Base-by-base conservation (phyloP, 2,329 filamentous ascomycete genomes). In the Colletotrichum sp. region DNA sequence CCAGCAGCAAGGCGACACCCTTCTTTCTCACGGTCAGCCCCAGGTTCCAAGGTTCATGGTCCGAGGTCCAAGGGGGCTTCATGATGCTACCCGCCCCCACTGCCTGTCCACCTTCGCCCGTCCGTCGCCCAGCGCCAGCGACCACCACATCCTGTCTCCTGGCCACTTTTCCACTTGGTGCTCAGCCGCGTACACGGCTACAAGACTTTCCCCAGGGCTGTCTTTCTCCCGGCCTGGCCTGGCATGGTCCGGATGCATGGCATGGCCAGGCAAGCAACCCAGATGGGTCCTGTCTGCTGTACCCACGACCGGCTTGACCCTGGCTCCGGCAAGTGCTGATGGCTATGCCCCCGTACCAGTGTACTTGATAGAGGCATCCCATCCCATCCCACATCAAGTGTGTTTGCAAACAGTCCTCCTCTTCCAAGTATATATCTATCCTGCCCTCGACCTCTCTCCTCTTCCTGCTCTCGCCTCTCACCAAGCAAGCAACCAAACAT, bases 361-460 rank as follows among this genome's bases (percentile, higher is more conserved):
- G 70, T 74, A 60, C 39, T 55, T 65, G 64, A 73, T 68, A 64
- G 57, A 73, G 64, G 65, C 57, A 69, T 73, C 73, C 73, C 28
- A 52, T 26, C 26, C 44, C 67, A 52, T 26, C 32, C 44, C 68
- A 52, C n/a, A 21, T 44, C 21, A 9, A 32, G 52, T 28, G 28
- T 71, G 24, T 72, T 62, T 30, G 62, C 55, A 55, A 44, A 36
- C 49, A 28, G 30, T 63, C 59, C 55, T 32, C 30, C 18, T 39
- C 8, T 57, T 21, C 59, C 24, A 13, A 63, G 32, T 75, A 75
- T 75, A 72, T 75, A 64, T 75, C 36, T n/a, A 13, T 26, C 63
- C n/a, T 57, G 6, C 60, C 72, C 68, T 63, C 69, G 39, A 1
- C 8, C 18, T n/a, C 16, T 32, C 8, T 30, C 21, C 10, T 16